These are phyloP conservation scores for Cyclotella sp. DNA, from an alignment of 108 stramenopile species.

Conservation along the genomic window DNA sequence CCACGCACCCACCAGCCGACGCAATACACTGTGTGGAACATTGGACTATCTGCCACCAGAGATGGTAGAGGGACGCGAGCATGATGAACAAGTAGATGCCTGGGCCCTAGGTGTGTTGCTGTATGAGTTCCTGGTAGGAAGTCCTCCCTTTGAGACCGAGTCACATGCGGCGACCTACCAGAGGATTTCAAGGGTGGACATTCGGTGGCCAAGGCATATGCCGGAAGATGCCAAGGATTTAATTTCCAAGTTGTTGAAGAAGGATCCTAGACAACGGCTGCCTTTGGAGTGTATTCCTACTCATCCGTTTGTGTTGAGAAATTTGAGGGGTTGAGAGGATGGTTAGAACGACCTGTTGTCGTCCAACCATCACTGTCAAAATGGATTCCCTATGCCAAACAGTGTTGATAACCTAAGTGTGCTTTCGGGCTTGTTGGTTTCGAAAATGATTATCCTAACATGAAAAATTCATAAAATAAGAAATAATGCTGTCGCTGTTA, in stretches of 20 bases:
- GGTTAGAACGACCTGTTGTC: too few species aligned
- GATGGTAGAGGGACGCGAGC: slow-evolving; percentile 95
- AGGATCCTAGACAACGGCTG: slow-evolving; percentile 91
- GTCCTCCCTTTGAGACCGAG: slow-evolving; percentile 97
- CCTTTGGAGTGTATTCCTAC: slow-evolving; percentile 79
- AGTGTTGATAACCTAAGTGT: too few species aligned
- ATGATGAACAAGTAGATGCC: slow-evolving; percentile 91
- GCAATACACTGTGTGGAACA: slow-evolving; percentile 98
- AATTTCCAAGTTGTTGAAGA: slow-evolving; percentile 88
- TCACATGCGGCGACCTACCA: slow-evolving; percentile 93
- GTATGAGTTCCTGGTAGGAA: slow-evolving; percentile 96
- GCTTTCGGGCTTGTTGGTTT: too few species aligned
- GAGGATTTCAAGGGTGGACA: slow-evolving; percentile 93
- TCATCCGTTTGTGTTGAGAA: slow-evolving; percentile 91
- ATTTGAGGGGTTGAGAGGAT: slow-evolving; percentile 40
- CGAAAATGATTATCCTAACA: too few species aligned
- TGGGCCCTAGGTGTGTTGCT: slow-evolving; percentile 95
- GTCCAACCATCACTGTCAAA: too few species aligned
- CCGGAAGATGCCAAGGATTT: slow-evolving; percentile 95
- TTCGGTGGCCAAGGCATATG: slow-evolving; percentile 86
- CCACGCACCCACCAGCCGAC: slow-evolving; percentile 92
- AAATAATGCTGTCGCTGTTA: too few species aligned
- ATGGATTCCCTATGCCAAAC: too few species aligned
- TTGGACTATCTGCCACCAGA: slow-evolving; percentile 98
- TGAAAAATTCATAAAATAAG: too few species aligned